Base-by-base conservation (phyloP, 306 rosid species). In the Cicer pinnatifidum region DNA sequence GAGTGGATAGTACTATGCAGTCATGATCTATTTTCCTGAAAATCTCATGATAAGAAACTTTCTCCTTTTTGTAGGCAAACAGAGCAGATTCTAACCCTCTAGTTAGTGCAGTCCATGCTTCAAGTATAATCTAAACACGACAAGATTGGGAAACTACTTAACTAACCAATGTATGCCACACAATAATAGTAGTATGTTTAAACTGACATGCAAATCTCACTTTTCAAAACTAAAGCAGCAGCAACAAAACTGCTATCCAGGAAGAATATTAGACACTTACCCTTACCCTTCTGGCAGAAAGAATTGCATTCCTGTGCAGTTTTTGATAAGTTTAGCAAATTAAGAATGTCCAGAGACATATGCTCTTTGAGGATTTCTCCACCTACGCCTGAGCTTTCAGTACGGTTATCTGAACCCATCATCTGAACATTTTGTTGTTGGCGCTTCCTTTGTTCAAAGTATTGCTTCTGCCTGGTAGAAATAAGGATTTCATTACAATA, bases 391-490 rank as follows among this genome's bases (percentile, higher is more conserved):
- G 61, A 17, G 19, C 80, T 78, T 69, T 83, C 85, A 3, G 67
- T 72, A 52, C 47, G 68, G 70, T 71, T 80, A 83, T 86, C 93
- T 38, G 80, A 77, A 6, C 79, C 88, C 59, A 40, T 77, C 58
- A 85, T 77, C 64, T 72, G 90, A 82, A 69, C 80, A 77, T 84
- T 87, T 71, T 79, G 85, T 74, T 93, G 92, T 38, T 84, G 91
- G 44, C 89, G 88, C 81, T 82, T 94, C 86, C 84, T 88, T 88
- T 94, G 98, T 78, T 94, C 97, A 56, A 94, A 91, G 78, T 89
- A 91, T 76, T 94, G 97, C 79, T 89, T 94, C 88, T 94, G 98
- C 88, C 98, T 94, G 67, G 60, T 40, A 37, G 54, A 83, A 11
- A 75, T 54, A 78, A 72, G 59, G 57, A 73, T 7, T 74, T 12